A percentile compares a stretch with the other conserved stretches of the same genome.
Conservation (phyloP, 805 yeast species). For the Osmozyma mogii region DNA sequence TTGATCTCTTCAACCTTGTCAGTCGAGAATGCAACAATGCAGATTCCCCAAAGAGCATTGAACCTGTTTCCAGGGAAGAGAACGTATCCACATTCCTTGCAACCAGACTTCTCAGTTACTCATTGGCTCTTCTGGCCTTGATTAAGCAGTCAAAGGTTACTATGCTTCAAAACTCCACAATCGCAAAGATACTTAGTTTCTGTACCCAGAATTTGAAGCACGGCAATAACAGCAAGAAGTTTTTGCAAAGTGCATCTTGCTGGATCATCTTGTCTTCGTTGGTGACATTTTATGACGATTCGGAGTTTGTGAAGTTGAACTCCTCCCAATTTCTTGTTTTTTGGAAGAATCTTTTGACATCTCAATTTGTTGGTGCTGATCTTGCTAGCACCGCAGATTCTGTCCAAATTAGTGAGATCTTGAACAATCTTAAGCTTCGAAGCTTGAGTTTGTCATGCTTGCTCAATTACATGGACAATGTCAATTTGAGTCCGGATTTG, state of each 20-base stretch:
- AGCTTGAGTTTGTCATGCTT: slow-evolving; percentile 32
- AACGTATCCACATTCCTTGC: slow-evolving; percentile 13
- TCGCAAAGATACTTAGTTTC: slow-evolving; percentile 35
- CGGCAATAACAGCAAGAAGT: slow-evolving; percentile 16
- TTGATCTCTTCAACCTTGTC: slow-evolving; percentile 23
- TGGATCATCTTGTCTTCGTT: slow-evolving; percentile 36
- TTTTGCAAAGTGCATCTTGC: slow-evolving; percentile 25
- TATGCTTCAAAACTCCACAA: slow-evolving; percentile 30
- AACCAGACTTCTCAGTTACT: slow-evolving; percentile 22
- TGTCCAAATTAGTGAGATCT: slow-evolving; percentile 18
- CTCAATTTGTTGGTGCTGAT: slow-evolving; percentile 27
- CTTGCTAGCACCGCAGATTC: slow-evolving; percentile 10
- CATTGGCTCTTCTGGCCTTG: slow-evolving; percentile 29
- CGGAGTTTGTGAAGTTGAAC: slow-evolving; percentile 35
- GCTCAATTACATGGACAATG: slow-evolving; percentile 30
- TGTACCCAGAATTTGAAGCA: slow-evolving; percentile 39
- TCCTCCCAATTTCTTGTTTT: slow-evolving; percentile 37
- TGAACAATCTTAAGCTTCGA: slow-evolving; percentile 29
- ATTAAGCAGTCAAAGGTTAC: slow-evolving; percentile 29
- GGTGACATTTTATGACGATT: slow-evolving; percentile 31
- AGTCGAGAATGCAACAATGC: slow-evolving; percentile 16
- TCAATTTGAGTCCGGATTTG: slow-evolving; percentile 31
- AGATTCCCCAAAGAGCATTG: neutral
- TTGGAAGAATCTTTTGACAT: slow-evolving; percentile 37
- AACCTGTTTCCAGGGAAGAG: slow-evolving; percentile 7